Conservation (phyloP, 2,329 filamentous ascomycete species). For the Fusarium duplospermum region DNA sequence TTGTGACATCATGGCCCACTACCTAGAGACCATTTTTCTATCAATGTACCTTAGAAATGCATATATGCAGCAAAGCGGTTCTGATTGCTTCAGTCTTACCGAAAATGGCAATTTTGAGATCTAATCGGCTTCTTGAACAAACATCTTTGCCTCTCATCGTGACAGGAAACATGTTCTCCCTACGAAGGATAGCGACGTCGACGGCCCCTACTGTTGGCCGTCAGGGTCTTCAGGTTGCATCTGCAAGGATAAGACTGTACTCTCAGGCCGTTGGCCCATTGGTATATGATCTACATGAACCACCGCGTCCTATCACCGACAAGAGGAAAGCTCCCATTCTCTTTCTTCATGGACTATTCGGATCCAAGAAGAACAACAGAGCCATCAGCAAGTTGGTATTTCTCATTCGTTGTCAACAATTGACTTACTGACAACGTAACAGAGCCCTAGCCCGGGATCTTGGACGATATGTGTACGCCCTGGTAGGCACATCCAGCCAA, state of each 20-base stretch:
- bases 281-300: constrained; percentile 75
- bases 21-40: neutral
- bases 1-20: constrained; percentile 30
- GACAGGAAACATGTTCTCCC: constrained; percentile 33
- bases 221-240: neutral
- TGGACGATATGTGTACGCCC: constrained; percentile 81
- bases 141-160: constrained; percentile 11
- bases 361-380: constrained; percentile 94
- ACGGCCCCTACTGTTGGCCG: constrained; percentile 1
- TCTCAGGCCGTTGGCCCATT: constrained; percentile 53
- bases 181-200: constrained; percentile 21
- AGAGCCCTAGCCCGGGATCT: constrained; percentile 86
- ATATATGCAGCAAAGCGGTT: constrained; percentile 38
- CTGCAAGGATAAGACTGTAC: constrained; percentile 29
- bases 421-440: neutral
- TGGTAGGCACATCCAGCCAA: constrained; percentile 64
- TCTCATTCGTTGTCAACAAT: neutral
- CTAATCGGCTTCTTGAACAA: constrained; percentile 29
- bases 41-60: constrained; percentile 30
- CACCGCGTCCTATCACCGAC: constrained; percentile 55
- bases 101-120: constrained; percentile 36
- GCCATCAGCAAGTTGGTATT: constrained; percentile 88
- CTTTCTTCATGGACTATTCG: constrained; percentile 93
- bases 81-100: constrained; percentile 20
- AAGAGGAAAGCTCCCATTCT: constrained; percentile 73